Percentiles rank a stretch among this genome's conserved stretches.
phyloP scores from a whole-genome alignment of 371 early-diverging fungal genomes.

The Zopfochytrium polystomum region DNA sequence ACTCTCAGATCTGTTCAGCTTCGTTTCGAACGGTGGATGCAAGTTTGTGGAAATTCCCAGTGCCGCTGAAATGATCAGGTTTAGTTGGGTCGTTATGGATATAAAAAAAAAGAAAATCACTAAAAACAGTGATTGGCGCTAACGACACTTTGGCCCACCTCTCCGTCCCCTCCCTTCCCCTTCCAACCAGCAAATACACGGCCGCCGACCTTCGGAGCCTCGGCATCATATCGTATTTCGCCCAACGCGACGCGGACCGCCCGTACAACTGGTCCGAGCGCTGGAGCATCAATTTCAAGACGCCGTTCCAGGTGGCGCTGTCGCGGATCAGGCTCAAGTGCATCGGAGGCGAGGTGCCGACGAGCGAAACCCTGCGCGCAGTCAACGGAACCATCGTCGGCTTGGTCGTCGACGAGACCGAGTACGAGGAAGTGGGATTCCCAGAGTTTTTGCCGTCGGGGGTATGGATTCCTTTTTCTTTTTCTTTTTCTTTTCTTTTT shows the following conservation, averaged over 20 bases:
- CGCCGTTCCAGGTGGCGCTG: constrained; percentile 66
- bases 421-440: constrained; percentile 14
- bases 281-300: constrained; percentile 14
- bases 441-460: too few species aligned
- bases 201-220: constrained; percentile 59
- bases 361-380: constrained; percentile 67
- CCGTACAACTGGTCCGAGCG: neutral
- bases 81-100: neutral
- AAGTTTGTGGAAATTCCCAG: neutral
- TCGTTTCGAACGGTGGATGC: constrained; percentile 9
- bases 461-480: too few species aligned
- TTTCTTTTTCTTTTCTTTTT: neutral
- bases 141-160: constrained; percentile 17
- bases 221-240: constrained; percentile 46
- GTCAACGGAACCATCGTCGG: constrained; percentile 74
- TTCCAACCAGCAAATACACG: constrained; percentile 53
- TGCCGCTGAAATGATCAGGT: neutral
- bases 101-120: neutral
- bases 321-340: constrained; percentile 44
- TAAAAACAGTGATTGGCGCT: neutral
- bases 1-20: constrained; percentile 10
- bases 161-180: too few species aligned
- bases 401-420: constrained; percentile 51
- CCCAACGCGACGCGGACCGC: constrained; percentile 26
- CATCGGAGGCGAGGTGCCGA: constrained; percentile 48